phyloP scores from a whole-genome alignment of 495 filamentous ascomycete genomes.

The Ramalina peruviana region DNA sequence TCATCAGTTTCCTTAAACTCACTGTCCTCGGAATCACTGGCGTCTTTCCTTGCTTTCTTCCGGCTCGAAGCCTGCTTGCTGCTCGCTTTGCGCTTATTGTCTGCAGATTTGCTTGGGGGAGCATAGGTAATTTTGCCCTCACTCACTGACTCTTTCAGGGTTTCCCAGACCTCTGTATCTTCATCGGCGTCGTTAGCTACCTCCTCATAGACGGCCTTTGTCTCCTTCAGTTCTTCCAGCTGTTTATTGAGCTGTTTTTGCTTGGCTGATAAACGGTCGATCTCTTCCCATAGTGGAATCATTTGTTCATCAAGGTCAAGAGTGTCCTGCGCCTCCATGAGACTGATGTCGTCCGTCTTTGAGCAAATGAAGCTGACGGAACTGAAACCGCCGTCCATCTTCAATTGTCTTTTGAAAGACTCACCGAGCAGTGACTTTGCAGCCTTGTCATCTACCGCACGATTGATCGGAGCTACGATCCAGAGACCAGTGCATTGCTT shows the following conservation, averaged over 20 bases:
- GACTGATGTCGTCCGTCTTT: slow-evolving; percentile 53
- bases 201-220: slow-evolving; percentile 20
- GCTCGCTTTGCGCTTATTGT: slow-evolving; percentile 19
- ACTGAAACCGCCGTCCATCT: slow-evolving; percentile 45
- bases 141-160: slow-evolving; percentile 26
- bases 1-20: slow-evolving; percentile 12
- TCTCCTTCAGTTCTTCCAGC: slow-evolving; percentile 24
- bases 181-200: slow-evolving; percentile 26
- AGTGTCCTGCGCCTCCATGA: slow-evolving; percentile 35
- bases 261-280: slow-evolving; percentile 24
- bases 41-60: slow-evolving; percentile 13
- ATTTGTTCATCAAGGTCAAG: slow-evolving; percentile 31
- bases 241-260: slow-evolving; percentile 20
- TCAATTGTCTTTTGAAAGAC: slow-evolving; percentile 48
- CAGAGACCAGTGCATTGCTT: slow-evolving; percentile 37
- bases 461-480: slow-evolving; percentile 35
- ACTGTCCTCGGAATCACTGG: slow-evolving; percentile 15
- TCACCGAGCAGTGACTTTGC: slow-evolving; percentile 47
- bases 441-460: slow-evolving; percentile 52
- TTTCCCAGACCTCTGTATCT: slow-evolving; percentile 33
- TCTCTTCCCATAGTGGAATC: slow-evolving; percentile 17
- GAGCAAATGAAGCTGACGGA: slow-evolving; percentile 51
- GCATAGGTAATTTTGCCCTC: slow-evolving; percentile 36
- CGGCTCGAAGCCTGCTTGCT: slow-evolving; percentile 21
- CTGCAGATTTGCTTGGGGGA: slow-evolving; percentile 20